These are phyloP conservation scores for Monilinia aucupariae DNA, from an alignment of 2,329 filamentous ascomycete genomes.

Conservation along the genomic window DNA sequence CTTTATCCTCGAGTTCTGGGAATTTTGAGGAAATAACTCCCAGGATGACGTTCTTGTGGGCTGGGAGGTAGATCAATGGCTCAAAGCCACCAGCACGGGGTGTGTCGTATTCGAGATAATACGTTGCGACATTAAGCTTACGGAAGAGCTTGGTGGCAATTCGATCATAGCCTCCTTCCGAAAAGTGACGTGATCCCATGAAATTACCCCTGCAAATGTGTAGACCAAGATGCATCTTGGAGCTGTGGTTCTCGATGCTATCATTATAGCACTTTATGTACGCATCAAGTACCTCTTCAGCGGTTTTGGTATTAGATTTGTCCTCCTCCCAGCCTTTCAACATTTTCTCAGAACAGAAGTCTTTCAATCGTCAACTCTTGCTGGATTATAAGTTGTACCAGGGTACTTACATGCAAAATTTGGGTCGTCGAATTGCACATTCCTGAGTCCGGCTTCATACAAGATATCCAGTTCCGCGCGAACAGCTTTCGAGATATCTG, in stretches of 20 bases:
- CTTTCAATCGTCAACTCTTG: not conserved
- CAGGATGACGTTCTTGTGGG: slow-evolving; percentile 58
- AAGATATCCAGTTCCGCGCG: slow-evolving; percentile 47
- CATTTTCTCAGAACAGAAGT: slow-evolving; percentile 71
- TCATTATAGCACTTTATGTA: slow-evolving; percentile 77
- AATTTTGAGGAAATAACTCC: slow-evolving; percentile 61
- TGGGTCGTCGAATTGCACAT: slow-evolving; percentile 53
- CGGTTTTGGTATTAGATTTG: slow-evolving; percentile 51
- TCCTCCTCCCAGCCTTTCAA: slow-evolving; percentile 61
- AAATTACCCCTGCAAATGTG: slow-evolving; percentile 70
- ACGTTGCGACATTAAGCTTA: slow-evolving; percentile 58
- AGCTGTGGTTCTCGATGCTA: slow-evolving; percentile 55
- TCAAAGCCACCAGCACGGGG: slow-evolving; percentile 60
- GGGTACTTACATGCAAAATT: slow-evolving; percentile 47
- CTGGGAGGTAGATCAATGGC: slow-evolving; percentile 56
- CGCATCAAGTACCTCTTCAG: slow-evolving; percentile 65
- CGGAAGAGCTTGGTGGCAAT: slow-evolving; percentile 63
- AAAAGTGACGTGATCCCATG: slow-evolving; percentile 60
- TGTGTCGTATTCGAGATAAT: slow-evolving; percentile 66
- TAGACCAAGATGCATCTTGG: slow-evolving; percentile 72
- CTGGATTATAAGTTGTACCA: slow-evolving; percentile 16
- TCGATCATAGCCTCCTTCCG: slow-evolving; percentile 60
- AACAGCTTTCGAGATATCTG: slow-evolving; percentile 49
- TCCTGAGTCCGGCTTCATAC: slow-evolving; percentile 49
- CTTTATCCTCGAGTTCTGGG: slow-evolving; percentile 56